Conservation (phyloP, 345 rosid species). For the Boechera stricta region DNA sequence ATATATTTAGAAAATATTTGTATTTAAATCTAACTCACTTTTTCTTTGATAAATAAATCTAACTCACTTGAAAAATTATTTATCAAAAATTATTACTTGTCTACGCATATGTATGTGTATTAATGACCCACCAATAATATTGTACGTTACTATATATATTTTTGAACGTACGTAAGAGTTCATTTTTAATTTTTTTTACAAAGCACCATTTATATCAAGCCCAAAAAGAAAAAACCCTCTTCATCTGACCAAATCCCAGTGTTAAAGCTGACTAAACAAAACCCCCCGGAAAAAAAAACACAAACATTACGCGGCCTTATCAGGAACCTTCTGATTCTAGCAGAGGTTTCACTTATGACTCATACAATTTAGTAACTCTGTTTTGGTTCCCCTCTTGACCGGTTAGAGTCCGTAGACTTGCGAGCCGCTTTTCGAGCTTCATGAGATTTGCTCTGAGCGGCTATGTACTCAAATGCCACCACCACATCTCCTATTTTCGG, state of each 20-base stretch:
- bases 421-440: constrained; percentile 37
- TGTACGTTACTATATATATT: neutral
- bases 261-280: constrained; percentile 27
- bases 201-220: neutral
- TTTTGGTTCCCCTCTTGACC: constrained; percentile 12
- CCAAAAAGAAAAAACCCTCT: neutral
- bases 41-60: too few species aligned
- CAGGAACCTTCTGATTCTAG: constrained; percentile 28
- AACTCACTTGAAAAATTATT: too few species aligned
- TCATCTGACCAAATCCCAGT: constrained; percentile 6
- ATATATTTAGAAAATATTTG: too few species aligned
- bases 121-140: neutral
- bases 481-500: constrained; percentile 84
- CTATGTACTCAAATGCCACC: constrained; percentile 77
- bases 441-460: constrained; percentile 51
- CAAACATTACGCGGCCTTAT: constrained; percentile 9
- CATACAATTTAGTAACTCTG: constrained; percentile 25
- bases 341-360: constrained; percentile 35
- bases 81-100: too few species aligned
- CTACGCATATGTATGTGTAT: neutral
- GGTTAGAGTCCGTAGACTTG: constrained; percentile 32
- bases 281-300: constrained; percentile 1
- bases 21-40: too few species aligned
- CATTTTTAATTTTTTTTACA: neutral
- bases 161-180: constrained; percentile 14